Evolutionary conservation across 305 asterid species (phyloP), one percentile per base, ranked within the genome.

Genomic region (Fraxinus albicans): DNA sequence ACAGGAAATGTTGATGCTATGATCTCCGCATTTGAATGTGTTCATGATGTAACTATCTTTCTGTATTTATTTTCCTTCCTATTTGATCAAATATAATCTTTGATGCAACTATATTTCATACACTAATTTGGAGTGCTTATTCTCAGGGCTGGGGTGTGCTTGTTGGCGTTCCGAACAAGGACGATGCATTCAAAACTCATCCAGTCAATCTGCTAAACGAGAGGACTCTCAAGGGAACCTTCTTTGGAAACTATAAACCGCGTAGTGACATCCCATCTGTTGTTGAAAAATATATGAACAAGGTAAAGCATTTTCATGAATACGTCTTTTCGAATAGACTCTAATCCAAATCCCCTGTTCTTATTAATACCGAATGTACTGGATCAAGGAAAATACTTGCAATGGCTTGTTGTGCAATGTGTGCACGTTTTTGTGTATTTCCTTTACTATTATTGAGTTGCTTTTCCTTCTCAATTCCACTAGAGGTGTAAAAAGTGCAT

Each of bases 11-110:
- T 90, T 83, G 81, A 83, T 3, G 92, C 91, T 4, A 91, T 89
- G 93, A 89, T 91, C 82, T 91, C 95, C 8, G 94, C 94, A 33
- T 92, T 92, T 60, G 93, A 92, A 88, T 92, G 93, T 76, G 93
- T 89, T 77, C 93, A 90, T 72, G 95, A 90, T 83, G 95, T 89
- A 85, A 67, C 6, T 67, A 25, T 31, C 73, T 21, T 8, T 9
- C 73, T 23, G 12, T 25, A 6, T 23, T 8, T 8, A 0, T 23
- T 65, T 17, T 63, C 29, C 27, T 40, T 44, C 55, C 55, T 44
- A 9, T 10, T 44, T 0, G 55, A 44, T 44, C 55, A 10, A 44
- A 3, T 44, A 12, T 25, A 25, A 25, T 44, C 55, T 44, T 12
- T 3, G 55, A 10, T 44, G 55, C 55, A 44, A 44, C 55, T 44